phyloP scores from a whole-genome alignment of 805 yeast genomes.

The Cyberlindnera xishuangbannaensis region DNA sequence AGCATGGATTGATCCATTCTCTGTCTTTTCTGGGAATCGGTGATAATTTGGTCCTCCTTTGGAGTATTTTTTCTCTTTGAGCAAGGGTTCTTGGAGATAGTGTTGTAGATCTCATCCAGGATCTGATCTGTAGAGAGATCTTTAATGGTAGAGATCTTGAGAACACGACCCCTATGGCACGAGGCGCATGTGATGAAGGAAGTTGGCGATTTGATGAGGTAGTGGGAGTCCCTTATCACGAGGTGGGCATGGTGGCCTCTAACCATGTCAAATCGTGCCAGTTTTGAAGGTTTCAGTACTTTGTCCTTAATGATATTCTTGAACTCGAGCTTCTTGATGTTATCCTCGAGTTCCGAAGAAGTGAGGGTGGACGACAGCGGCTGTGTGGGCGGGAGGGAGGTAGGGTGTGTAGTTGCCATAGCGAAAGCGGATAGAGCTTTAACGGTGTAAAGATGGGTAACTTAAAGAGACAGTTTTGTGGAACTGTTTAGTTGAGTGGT shows the following conservation, averaged over 20 bases:
- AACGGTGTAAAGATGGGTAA: too few species aligned
- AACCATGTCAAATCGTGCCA: constrained; percentile 10
- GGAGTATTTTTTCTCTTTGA: constrained; percentile 21
- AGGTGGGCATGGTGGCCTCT: constrained; percentile 23
- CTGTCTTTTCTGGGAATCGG: constrained; percentile 1
- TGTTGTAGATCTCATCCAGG: constrained; percentile 20
- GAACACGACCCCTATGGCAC: constrained; percentile 25
- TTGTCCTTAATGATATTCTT: constrained; percentile 24
- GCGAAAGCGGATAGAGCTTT: too few species aligned
- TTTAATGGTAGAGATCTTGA: constrained; percentile 19
- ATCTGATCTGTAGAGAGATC: constrained; percentile 18
- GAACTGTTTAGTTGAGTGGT: too few species aligned
- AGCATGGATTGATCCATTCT: background rate
- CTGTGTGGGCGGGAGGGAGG: background rate
- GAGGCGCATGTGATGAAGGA: constrained; percentile 25
- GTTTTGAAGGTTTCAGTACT: constrained; percentile 23
- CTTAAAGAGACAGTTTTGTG: too few species aligned
- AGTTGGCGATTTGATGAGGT: constrained; percentile 22
- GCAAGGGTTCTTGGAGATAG: constrained; percentile 22
- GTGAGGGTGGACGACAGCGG: constrained; percentile 1
- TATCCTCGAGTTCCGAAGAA: constrained; percentile 12
- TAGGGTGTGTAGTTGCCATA: too few species aligned
- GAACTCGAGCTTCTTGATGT: constrained; percentile 18
- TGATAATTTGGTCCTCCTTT: constrained; percentile 14
- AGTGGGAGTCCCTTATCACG: constrained; percentile 26